A percentile compares a stretch with the other conserved stretches of the same genome.
phyloP scores from a whole-genome alignment of 768 basidiomycete species.

The Leccinum olivaceopallidum region DNA sequence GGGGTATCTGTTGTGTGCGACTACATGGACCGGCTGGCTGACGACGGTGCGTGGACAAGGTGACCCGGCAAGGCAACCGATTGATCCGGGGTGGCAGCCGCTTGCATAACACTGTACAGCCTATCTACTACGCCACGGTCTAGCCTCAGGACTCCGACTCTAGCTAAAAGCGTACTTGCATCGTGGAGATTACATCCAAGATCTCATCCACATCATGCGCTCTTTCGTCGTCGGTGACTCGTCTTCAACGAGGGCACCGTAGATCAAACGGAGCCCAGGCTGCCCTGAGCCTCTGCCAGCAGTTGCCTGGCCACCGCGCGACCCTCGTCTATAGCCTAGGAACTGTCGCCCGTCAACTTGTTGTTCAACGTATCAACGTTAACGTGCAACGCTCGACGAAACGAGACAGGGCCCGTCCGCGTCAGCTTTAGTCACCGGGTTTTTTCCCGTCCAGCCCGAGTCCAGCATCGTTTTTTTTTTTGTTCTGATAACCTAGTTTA shows the following conservation, averaged over 20 bases:
- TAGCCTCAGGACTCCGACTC: too few relatives aligned
- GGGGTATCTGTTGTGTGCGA: background rate
- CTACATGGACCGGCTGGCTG: constrained; percentile 16
- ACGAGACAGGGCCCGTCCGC: background rate
- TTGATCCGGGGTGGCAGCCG: constrained; percentile 6
- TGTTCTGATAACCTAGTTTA: background rate
- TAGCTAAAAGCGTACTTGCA: background rate
- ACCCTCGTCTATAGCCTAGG: background rate
- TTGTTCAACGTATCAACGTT: background rate
- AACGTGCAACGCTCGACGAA: background rate
- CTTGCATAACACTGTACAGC: background rate
- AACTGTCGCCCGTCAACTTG: background rate
- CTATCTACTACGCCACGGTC: too few relatives aligned
- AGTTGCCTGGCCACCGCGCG: background rate
- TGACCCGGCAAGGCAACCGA: constrained; percentile 7
- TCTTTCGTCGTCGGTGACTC: background rate
- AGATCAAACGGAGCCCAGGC: too few relatives aligned
- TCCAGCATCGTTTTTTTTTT: background rate
- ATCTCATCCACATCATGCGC: too few relatives aligned
- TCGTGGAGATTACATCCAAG: background rate
- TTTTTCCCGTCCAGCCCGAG: background rate
- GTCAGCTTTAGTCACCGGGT: background rate
- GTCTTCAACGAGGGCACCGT: too few relatives aligned
- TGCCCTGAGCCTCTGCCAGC: too few relatives aligned
- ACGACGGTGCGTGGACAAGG: constrained; percentile 5